Evolutionary conservation across 2,329 filamentous ascomycete genomes (phyloP).

Genomic region (Xylaria hypoxylon): DNA sequence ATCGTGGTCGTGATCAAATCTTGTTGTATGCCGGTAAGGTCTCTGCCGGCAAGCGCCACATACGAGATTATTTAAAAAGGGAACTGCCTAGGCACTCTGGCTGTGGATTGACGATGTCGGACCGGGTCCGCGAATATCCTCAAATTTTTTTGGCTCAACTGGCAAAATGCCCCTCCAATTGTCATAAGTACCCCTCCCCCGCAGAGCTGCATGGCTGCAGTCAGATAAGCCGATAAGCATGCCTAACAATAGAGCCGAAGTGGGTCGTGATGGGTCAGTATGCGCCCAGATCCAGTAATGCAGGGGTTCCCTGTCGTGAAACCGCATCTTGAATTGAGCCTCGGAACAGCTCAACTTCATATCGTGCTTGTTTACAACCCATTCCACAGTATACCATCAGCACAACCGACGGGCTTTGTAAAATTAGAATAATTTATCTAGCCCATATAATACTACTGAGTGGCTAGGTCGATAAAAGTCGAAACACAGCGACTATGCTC

Average conservation of each 20-base stretch:
- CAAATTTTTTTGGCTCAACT: slow-evolving; percentile 37
- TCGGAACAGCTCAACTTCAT: slow-evolving; percentile 28
- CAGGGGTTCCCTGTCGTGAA: slow-evolving; percentile 27
- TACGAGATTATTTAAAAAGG: slow-evolving; percentile 19
- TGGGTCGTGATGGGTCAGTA: not conserved
- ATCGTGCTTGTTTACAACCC: not conserved
- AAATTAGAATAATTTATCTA: slow-evolving; percentile 10
- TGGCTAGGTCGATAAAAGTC: not conserved
- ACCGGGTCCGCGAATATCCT: slow-evolving; percentile 32
- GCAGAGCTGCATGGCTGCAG: slow-evolving; percentile 39
- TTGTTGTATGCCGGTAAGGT: not conserved
- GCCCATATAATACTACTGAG: not conserved
- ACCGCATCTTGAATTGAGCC: slow-evolving; percentile 34
- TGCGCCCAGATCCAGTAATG: slow-evolving; percentile 11
- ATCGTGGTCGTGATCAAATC: not conserved
- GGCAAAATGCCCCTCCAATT: slow-evolving; percentile 44
- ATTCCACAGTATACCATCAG: slow-evolving; percentile 4
- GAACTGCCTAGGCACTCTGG: slow-evolving; percentile 1
- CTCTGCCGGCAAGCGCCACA: slow-evolving; percentile 4
- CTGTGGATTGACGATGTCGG: slow-evolving; percentile 30
- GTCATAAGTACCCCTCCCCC: slow-evolving; percentile 46
- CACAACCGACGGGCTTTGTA: slow-evolving; percentile 1
- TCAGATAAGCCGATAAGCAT: slow-evolving; percentile 41
- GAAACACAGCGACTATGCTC: slow-evolving; percentile 72
- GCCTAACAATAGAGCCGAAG: not conserved